phyloP scores from a whole-genome alignment of 371 early-diverging fungal genomes.

The Apophysomyces variabilis region DNA sequence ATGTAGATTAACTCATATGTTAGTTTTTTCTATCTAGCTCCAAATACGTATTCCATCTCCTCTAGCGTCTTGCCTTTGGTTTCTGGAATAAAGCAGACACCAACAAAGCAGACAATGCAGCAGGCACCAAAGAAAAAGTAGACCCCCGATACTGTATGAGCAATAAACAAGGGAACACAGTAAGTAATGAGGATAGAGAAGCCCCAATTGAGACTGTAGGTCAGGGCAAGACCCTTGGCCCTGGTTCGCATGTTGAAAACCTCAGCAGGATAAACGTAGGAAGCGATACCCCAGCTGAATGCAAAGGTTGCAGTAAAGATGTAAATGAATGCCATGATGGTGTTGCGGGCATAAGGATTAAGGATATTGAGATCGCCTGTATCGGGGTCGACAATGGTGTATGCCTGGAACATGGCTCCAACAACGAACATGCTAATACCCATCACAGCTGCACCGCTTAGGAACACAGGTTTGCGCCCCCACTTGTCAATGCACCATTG shows the following conservation, averaged over 20 bases:
- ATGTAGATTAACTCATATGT: neutral
- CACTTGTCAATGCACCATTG: constrained; percentile 54
- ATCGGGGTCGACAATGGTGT: constrained; percentile 28
- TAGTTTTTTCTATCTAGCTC: constrained; percentile 18
- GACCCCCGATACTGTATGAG: constrained; percentile 59
- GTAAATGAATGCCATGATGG: constrained; percentile 49
- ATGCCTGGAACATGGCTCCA: constrained; percentile 45
- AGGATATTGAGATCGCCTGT: constrained; percentile 31
- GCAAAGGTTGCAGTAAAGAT: constrained; percentile 59
- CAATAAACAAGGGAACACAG: constrained; percentile 49
- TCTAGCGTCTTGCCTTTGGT: constrained; percentile 63
- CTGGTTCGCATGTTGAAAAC: constrained; percentile 59
- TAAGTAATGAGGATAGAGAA: constrained; percentile 55
- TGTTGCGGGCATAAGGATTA: constrained; percentile 36
- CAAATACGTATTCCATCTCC: constrained; percentile 62
- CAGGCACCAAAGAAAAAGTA: constrained; percentile 64
- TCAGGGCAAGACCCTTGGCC: constrained; percentile 45
- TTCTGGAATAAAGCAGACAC: constrained; percentile 56
- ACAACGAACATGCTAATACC: constrained; percentile 50
- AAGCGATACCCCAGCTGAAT: constrained; percentile 59
- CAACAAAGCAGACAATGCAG: constrained; percentile 37
- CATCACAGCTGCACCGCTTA: constrained; percentile 40
- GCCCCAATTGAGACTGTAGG: constrained; percentile 71
- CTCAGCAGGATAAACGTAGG: constrained; percentile 74
- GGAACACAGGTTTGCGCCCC: constrained; percentile 56